Conservation (phyloP, 73 alveolate species). For the Paraurostyla sp. region DNA sequence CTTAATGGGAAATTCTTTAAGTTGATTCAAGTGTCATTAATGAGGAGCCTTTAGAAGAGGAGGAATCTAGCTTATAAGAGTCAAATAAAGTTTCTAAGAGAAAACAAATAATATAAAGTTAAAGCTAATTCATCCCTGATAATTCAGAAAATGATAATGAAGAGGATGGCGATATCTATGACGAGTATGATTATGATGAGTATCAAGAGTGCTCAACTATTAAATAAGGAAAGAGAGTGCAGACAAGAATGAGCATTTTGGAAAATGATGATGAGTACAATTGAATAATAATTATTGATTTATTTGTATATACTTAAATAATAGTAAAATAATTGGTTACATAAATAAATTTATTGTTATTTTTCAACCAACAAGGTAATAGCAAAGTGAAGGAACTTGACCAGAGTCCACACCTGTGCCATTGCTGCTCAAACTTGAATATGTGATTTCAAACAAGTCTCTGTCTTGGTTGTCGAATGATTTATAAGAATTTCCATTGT, state of each 20-base stretch:
- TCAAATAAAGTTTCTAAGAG: background rate
- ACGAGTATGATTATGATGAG: background rate
- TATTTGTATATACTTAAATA: background rate
- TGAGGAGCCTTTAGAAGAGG: constrained; percentile 46
- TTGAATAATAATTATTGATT: background rate
- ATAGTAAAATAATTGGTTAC: background rate
- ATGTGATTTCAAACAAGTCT: constrained; percentile 47
- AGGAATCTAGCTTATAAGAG: constrained; percentile 26
- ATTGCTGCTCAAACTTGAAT: constrained; percentile 45
- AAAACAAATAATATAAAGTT: background rate
- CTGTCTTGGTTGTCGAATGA: constrained; percentile 51
- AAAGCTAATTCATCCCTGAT: background rate
- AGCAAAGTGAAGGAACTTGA: constrained; percentile 33
- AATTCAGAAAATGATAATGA: background rate
- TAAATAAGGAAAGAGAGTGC: background rate
- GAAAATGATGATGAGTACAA: background rate
- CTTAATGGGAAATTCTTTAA: constrained; percentile 20
- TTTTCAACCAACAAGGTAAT: constrained; percentile 55
- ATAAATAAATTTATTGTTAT: background rate
- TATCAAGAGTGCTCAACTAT: no score
- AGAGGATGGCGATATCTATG: background rate
- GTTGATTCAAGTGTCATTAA: background rate
- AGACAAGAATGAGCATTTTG: background rate
- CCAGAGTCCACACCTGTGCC: constrained; percentile 61
- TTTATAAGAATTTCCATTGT: constrained; percentile 51